Evolutionary conservation across 345 rosid genomes (phyloP).

Genomic region (Mallotus nudiflorus): DNA sequence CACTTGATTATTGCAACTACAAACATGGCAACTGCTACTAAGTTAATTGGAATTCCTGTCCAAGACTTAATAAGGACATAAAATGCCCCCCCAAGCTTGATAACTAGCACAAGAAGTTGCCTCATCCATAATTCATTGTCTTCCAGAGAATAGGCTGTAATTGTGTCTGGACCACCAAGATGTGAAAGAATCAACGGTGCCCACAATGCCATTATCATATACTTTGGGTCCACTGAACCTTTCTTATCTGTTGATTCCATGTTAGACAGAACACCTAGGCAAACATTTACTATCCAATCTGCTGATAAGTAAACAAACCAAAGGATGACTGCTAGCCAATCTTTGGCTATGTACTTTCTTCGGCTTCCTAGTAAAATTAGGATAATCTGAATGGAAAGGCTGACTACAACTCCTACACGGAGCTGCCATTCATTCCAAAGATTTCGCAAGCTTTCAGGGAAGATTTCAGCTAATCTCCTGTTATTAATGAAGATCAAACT

Average conservation of each 20-base stretch:
- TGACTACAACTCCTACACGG: constrained; percentile 1
- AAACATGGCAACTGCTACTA: not conserved
- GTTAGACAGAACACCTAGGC: constrained; percentile 16
- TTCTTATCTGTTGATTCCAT: constrained; percentile 4
- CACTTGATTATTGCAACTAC: constrained; percentile 12
- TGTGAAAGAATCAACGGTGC: constrained; percentile 22
- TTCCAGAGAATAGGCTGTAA: constrained; percentile 19
- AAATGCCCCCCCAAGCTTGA: constrained; percentile 15
- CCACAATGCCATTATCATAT: constrained; percentile 13
- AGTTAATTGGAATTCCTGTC: constrained; percentile 7
- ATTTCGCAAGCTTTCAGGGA: constrained; percentile 8
- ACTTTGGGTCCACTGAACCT: not conserved
- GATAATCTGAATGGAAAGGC: constrained; percentile 10
- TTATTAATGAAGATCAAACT: constrained; percentile 3
- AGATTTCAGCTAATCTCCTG: constrained; percentile 4
- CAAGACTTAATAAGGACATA: constrained; percentile 10
- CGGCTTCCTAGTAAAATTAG: constrained; percentile 14
- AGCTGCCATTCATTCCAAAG: constrained; percentile 19
- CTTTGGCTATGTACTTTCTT: constrained; percentile 19
- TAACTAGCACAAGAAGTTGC: constrained; percentile 17
- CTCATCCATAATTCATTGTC: constrained; percentile 22
- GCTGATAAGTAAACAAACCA: constrained; percentile 19
- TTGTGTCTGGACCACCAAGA: constrained; percentile 22
- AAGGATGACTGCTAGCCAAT: constrained; percentile 7
- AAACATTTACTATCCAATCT: constrained; percentile 8